phyloP scores from a whole-genome alignment of 148 eudicot genomes.

The Cornus suecica region DNA sequence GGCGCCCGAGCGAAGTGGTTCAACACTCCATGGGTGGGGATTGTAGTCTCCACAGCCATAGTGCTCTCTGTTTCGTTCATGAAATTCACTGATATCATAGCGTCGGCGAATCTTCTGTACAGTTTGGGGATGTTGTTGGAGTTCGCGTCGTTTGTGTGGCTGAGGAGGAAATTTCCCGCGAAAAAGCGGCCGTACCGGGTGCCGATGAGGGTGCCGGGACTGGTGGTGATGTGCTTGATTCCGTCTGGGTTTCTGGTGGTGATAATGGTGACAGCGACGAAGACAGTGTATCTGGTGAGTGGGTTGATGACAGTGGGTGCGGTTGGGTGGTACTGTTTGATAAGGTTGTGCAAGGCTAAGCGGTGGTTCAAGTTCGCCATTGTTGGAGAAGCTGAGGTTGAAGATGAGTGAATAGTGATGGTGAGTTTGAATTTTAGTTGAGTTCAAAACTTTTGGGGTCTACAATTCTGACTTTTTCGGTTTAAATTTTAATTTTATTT shows the following conservation, averaged over 20 bases:
- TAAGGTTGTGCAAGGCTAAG: neutral
- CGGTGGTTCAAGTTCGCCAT: neutral
- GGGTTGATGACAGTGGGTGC: neutral
- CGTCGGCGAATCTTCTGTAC: conserved; percentile 39
- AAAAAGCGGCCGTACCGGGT: neutral
- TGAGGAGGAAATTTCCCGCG: neutral
- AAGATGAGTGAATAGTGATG: conserved; percentile 14
- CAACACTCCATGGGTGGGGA: conserved; percentile 43
- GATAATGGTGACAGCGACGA: neutral
- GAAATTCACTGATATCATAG: conserved; percentile 35
- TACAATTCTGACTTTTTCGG: too few species aligned
- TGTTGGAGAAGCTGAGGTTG: conserved; percentile 21
- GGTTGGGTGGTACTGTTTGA: neutral
- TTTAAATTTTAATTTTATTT: too few species aligned
- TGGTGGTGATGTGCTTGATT: neutral
- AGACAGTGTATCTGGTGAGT: neutral
- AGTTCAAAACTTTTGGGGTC: too few species aligned
- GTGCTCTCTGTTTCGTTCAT: conserved; percentile 30
- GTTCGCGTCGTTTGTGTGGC: conserved; percentile 35
- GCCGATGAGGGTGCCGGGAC: neutral
- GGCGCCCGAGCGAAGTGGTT: conserved; percentile 31
- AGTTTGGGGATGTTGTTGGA: conserved; percentile 38
- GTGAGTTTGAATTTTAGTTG: neutral
- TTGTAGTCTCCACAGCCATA: conserved; percentile 29
- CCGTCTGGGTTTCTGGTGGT: neutral